Percentiles rank a stretch among this genome's conserved stretches.
Conservation (phyloP, 352 stramenopile species). For the Phytophthora pinifolia region DNA sequence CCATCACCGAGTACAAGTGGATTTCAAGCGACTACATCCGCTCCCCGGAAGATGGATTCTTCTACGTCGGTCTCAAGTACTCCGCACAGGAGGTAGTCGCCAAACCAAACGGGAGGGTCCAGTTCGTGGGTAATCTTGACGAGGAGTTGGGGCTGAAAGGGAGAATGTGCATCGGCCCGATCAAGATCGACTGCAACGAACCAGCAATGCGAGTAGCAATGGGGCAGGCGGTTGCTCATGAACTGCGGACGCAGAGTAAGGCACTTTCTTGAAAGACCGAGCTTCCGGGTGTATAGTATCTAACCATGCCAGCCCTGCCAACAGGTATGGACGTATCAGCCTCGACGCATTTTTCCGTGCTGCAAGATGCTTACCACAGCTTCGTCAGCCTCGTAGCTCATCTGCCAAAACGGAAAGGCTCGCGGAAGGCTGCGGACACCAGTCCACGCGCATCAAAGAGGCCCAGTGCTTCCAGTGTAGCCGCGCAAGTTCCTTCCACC, state of each 20-base stretch:
- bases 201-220: conserved; percentile 37
- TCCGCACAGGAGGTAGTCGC: conserved; percentile 14
- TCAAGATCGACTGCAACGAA: conserved; percentile 70
- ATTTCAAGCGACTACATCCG: conserved; percentile 70
- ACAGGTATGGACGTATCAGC: conserved; percentile 30
- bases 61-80: conserved; percentile 75
- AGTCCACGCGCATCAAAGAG: conserved; percentile 20
- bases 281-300: no score
- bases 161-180: conserved; percentile 53
- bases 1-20: conserved; percentile 37
- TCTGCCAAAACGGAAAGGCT: conserved; percentile 30
- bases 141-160: conserved; percentile 58
- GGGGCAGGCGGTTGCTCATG: conserved; percentile 14
- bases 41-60: conserved; percentile 59
- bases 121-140: conserved; percentile 22
- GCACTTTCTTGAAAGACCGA: neutral
- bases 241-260: conserved; percentile 19
- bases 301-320: neutral
- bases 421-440: neutral
- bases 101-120: conserved; percentile 19
- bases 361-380: conserved; percentile 48
- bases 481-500: neutral
- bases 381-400: conserved; percentile 42
- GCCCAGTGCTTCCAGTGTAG: conserved; percentile 3
- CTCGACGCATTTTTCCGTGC: conserved; percentile 48